Evolutionary conservation across 805 yeast genomes (phyloP).

Genomic region (Suhomyces sp.): DNA sequence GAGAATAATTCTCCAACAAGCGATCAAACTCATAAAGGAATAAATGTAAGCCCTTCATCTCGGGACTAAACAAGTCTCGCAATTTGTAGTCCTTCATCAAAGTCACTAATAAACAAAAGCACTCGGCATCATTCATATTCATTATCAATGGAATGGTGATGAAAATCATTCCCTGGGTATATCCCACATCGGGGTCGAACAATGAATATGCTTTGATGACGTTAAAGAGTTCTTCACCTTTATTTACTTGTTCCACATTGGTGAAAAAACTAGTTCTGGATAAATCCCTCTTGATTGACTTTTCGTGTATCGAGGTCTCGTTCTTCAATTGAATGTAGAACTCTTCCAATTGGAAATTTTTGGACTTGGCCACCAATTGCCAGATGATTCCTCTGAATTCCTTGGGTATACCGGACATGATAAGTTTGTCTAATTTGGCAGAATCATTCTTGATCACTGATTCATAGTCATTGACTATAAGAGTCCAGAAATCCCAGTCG

Average conservation of each 20-base stretch:
- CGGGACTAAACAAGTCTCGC: slow-evolving; percentile 75
- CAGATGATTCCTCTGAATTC: slow-evolving; percentile 87
- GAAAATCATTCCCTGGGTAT: slow-evolving; percentile 98
- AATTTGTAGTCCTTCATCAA: slow-evolving; percentile 85
- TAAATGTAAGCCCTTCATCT: slow-evolving; percentile 90
- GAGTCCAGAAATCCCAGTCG: slow-evolving; percentile 89
- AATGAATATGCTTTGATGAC: slow-evolving; percentile 82
- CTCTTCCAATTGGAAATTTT: slow-evolving; percentile 61
- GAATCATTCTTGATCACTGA: slow-evolving; percentile 62
- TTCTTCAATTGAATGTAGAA: slow-evolving; percentile 52
- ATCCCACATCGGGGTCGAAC: slow-evolving; percentile 91
- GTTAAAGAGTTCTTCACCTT: slow-evolving; percentile 62
- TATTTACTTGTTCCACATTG: slow-evolving; percentile 50
- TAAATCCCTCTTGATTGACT: slow-evolving; percentile 77
- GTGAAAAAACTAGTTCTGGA: slow-evolving; percentile 83
- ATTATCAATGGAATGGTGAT: slow-evolving; percentile 80
- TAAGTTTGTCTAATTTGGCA: slow-evolving; percentile 54
- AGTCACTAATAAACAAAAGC: slow-evolving; percentile 76
- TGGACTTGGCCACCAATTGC: slow-evolving; percentile 85
- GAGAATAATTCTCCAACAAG: slow-evolving; percentile 72
- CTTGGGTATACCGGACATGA: slow-evolving; percentile 77
- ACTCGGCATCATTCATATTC: slow-evolving; percentile 79
- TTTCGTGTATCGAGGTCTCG: slow-evolving; percentile 61
- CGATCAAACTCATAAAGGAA: slow-evolving; percentile 89
- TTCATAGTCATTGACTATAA: slow-evolving; percentile 75